These are phyloP conservation scores for Baorangia bicolor DNA, from an alignment of 768 basidiomycete species.

Conservation along the genomic window DNA sequence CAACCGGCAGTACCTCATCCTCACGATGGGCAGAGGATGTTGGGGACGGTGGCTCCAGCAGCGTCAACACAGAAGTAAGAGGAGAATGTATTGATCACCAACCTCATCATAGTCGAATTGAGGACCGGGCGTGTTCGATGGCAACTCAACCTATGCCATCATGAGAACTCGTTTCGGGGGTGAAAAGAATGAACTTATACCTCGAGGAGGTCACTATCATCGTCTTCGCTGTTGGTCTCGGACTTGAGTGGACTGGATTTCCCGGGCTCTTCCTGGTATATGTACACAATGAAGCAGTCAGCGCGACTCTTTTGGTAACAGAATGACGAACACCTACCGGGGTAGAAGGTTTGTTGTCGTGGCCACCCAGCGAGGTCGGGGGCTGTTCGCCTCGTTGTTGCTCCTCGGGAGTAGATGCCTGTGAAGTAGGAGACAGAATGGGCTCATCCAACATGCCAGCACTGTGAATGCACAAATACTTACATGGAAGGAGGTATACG, in stretches of 20 bases:
- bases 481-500: too few relatives aligned
- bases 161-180: background rate
- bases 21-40: background rate
- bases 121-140: background rate
- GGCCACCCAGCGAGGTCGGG: too few relatives aligned
- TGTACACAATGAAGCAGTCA: background rate
- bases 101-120: constrained; percentile 1
- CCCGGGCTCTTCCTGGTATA: background rate
- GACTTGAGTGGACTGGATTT: background rate
- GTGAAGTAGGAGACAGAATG: too few relatives aligned
- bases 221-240: background rate
- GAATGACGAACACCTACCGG: too few relatives aligned
- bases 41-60: background rate
- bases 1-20: background rate
- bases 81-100: background rate
- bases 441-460: too few relatives aligned
- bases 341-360: too few relatives aligned
- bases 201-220: background rate
- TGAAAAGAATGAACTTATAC: background rate
- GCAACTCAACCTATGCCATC: background rate
- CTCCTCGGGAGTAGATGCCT: too few relatives aligned
- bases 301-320: too few relatives aligned
- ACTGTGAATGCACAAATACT: too few relatives aligned
- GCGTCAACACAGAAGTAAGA: background rate
- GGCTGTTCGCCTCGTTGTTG: too few relatives aligned